Conservation (phyloP, 2,329 filamentous ascomycete genomes). For the Magnaporthales sp. region DNA sequence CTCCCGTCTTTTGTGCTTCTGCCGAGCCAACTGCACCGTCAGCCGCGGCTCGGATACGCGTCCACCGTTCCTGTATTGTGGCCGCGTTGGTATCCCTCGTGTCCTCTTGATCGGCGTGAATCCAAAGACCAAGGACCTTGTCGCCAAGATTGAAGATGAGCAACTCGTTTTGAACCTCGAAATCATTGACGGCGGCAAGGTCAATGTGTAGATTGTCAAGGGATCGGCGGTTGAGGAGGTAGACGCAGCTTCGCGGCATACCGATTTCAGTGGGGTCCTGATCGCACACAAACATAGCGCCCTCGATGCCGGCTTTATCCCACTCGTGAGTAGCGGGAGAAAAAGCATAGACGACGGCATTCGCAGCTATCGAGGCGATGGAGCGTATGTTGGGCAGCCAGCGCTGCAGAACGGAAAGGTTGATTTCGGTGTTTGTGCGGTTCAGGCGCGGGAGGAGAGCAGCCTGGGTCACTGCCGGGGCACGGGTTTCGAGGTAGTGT, state of each 20-base stretch:
- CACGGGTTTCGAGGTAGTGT: constrained; percentile 33
- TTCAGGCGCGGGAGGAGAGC: constrained; percentile 39
- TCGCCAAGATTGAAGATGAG: constrained; percentile 36
- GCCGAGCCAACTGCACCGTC: not conserved
- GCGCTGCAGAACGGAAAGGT: constrained; percentile 73
- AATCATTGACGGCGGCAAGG: constrained; percentile 49
- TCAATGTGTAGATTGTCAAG: constrained; percentile 63
- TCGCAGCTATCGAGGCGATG: constrained; percentile 75
- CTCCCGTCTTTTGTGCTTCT: not conserved
- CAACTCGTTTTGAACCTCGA: constrained; percentile 52
- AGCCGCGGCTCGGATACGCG: constrained; percentile 14
- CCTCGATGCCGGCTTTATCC: constrained; percentile 82
- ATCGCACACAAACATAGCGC: constrained; percentile 80
- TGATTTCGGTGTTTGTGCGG: constrained; percentile 77
- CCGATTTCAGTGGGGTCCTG: constrained; percentile 33
- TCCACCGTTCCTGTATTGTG: constrained; percentile 33
- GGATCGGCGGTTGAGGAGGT: constrained; percentile 64
- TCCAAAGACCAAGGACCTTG: constrained; percentile 43
- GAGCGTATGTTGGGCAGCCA: constrained; percentile 66
- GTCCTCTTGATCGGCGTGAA: constrained; percentile 28
- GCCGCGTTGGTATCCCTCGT: constrained; percentile 14
- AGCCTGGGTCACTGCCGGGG: constrained; percentile 30
- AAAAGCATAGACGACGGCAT: constrained; percentile 81
- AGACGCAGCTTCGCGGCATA: constrained; percentile 45
- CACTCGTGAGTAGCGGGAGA: constrained; percentile 55